These are phyloP conservation scores for Colletotrichum salicis DNA, from an alignment of 2,329 filamentous ascomycete genomes.

Conservation along the genomic window DNA sequence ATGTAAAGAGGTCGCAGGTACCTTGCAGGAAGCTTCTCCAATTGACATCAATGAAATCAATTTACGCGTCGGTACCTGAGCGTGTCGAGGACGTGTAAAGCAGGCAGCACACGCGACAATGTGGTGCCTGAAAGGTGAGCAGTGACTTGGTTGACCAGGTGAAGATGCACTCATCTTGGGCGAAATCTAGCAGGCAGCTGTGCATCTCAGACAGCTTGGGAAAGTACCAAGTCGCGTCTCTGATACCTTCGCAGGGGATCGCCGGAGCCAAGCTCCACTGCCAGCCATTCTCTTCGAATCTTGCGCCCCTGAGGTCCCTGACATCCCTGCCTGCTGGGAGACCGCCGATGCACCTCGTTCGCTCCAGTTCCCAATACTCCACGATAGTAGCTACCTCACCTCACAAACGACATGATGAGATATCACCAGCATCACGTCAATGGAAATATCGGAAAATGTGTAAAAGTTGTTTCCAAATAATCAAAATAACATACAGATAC, in stretches of 20 bases:
- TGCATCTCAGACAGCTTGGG: slow-evolving; percentile 2
- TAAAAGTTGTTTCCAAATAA: fast-evolving
- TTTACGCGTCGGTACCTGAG: slow-evolving; percentile 22
- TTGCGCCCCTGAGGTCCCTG: slow-evolving; percentile 26
- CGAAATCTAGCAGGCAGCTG: slow-evolving; percentile 17
- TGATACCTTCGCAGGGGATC: slow-evolving; percentile 5
- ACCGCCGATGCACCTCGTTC: slow-evolving; percentile 36
- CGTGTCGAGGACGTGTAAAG: slow-evolving; percentile 30
- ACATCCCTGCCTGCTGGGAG: slow-evolving; percentile 26
- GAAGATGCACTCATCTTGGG: slow-evolving; percentile 14
- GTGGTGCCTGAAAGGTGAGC: slow-evolving; percentile 16
- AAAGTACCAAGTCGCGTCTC: slow-evolving; percentile 26
- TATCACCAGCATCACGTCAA: background rate
- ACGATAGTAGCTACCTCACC: slow-evolving; percentile 40
- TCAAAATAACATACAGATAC: fast-evolving
- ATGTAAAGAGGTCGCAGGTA: background rate
- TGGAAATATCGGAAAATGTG: background rate
- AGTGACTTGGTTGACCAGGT: slow-evolving; percentile 28
- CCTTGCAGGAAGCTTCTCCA: background rate
- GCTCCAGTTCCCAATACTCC: slow-evolving; percentile 46
- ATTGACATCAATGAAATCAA: background rate
- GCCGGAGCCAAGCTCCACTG: slow-evolving; percentile 32
- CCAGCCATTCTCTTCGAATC: slow-evolving; percentile 41
- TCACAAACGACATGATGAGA: background rate
- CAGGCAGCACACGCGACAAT: slow-evolving; percentile 19